These are phyloP conservation scores for Penicillium sp. DNA, from an alignment of 2,329 filamentous ascomycete genomes.

Conservation along the genomic window DNA sequence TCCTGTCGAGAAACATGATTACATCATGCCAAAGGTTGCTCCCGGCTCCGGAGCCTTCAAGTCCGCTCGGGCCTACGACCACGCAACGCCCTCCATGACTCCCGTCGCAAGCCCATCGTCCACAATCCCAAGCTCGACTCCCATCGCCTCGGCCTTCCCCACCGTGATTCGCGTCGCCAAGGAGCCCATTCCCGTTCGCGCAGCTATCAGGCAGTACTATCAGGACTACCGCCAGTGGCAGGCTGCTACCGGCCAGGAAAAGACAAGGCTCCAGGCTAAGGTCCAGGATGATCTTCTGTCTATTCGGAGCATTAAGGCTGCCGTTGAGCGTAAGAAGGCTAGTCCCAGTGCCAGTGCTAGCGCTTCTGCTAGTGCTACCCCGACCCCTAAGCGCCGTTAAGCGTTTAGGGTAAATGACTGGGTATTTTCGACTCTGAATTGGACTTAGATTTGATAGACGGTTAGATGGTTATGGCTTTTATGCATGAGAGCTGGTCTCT, in stretches of 20 bases:
- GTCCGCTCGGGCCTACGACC: neutral
- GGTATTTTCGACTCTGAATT: neutral
- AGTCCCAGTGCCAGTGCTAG: neutral
- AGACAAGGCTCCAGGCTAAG: neutral
- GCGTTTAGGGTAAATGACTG: neutral
- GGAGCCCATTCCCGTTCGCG: neutral
- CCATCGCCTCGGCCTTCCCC: neutral
- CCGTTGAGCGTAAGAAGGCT: neutral
- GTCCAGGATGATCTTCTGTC: neutral
- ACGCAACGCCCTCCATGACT: neutral
- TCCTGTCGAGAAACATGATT: neutral
- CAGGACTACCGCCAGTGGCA: neutral
- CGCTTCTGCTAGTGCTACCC: neutral
- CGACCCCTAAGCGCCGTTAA: neutral
- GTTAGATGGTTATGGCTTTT: neutral
- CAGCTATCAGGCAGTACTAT: neutral
- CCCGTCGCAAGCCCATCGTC: neutral
- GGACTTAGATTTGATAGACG: neutral
- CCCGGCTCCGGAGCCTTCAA: neutral
- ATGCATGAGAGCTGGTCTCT: neutral
- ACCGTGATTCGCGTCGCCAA: neutral
- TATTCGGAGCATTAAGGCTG: neutral
- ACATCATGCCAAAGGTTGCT: neutral
- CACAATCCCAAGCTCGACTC: neutral
- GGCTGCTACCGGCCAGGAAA: neutral